These are phyloP conservation scores for Pulveroboletus sp. DNA, from an alignment of 1,284 basidiomycete genomes.

Conservation along the genomic window DNA sequence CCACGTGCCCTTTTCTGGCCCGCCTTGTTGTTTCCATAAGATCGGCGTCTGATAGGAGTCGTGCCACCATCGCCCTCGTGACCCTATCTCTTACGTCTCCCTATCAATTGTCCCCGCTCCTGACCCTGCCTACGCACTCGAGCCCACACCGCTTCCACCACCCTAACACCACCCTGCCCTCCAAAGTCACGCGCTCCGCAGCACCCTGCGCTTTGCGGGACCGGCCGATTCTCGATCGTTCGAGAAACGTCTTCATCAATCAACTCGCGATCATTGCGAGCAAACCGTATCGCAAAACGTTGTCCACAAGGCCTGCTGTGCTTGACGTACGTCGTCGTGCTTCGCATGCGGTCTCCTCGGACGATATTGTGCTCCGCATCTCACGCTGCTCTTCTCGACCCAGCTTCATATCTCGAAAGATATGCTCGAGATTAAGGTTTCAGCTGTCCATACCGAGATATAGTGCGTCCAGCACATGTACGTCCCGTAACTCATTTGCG, in stretches of 20 bases:
- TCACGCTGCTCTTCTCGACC: constrained; percentile 5
- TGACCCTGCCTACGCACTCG: neutral
- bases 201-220: constrained; percentile 22
- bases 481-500: constrained; percentile 8
- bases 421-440: constrained; percentile 29
- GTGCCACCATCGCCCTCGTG: constrained; percentile 16
- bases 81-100: constrained; percentile 1
- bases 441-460: constrained; percentile 1
- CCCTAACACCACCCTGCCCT: neutral
- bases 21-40: constrained; percentile 16
- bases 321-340: constrained; percentile 16
- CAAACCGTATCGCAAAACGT: constrained; percentile 1
- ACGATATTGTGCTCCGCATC: constrained; percentile 8
- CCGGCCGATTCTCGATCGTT: constrained; percentile 18
- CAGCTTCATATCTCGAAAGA: constrained; percentile 24
- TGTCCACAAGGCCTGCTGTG: constrained; percentile 9
- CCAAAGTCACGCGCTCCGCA: constrained; percentile 18
- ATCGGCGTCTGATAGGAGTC: constrained; percentile 32
- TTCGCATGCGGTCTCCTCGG: constrained; percentile 29
- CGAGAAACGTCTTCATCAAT: constrained; percentile 10
- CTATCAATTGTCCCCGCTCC: neutral
- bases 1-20: constrained; percentile 19
- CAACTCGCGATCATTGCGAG: neutral
- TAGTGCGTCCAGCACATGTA: constrained; percentile 19
- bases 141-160: neutral